A percentile compares a stretch with the other conserved stretches of the same genome.
Evolutionary conservation across 139 green algal genomes (phyloP).

Genomic region (Chlamydomonas sp.): DNA sequence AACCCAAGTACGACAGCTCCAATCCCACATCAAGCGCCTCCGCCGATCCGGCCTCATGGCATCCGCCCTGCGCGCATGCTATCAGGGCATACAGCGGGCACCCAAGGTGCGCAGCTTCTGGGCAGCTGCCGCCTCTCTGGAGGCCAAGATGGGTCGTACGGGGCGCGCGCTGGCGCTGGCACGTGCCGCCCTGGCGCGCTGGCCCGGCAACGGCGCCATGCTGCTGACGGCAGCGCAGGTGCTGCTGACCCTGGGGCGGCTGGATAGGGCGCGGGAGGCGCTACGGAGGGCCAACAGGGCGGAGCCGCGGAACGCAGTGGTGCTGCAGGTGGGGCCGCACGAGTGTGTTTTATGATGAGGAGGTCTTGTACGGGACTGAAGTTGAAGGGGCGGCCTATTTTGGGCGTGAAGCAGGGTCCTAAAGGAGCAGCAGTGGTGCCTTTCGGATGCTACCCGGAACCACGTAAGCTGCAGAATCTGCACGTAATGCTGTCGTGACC

Average conservation of each 20-base stretch:
- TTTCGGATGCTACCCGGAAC: too few relatives aligned
- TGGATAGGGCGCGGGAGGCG: slow-evolving; percentile 18
- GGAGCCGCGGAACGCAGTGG: slow-evolving; percentile 31
- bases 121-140: slow-evolving; percentile 44
- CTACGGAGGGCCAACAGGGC: slow-evolving; percentile 13
- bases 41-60: background rate
- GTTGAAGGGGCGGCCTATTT: background rate
- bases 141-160: slow-evolving; percentile 28
- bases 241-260: background rate
- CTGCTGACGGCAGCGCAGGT: slow-evolving; percentile 22
- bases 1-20: background rate
- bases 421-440: too few relatives aligned
- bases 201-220: slow-evolving; percentile 41
- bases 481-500: too few relatives aligned
- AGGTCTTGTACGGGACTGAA: background rate
- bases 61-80: slow-evolving; percentile 16
- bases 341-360: background rate
- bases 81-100: slow-evolving; percentile 35
- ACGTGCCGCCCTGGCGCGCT: background rate
- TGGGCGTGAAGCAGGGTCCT: too few relatives aligned
- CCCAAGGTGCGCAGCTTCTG: slow-evolving; percentile 40
- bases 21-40: slow-evolving; percentile 5
- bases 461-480: too few relatives aligned
- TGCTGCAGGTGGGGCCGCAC: slow-evolving; percentile 41
- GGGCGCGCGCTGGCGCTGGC: slow-evolving; percentile 15